These are phyloP conservation scores for Colletotrichum liaoningense DNA, from an alignment of 2,329 filamentous ascomycete species.

Conservation along the genomic window DNA sequence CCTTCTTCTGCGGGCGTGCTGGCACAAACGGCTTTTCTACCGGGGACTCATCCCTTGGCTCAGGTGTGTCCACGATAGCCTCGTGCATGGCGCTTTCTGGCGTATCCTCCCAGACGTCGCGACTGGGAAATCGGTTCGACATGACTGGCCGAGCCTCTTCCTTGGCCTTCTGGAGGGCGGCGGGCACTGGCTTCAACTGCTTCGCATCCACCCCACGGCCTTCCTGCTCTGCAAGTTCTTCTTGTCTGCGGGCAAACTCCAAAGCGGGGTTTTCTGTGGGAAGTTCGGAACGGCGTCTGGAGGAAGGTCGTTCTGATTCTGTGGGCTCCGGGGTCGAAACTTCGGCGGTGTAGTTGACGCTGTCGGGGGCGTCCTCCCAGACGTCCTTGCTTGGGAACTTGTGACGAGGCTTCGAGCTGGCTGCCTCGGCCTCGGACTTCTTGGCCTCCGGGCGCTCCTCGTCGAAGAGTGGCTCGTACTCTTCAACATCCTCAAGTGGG, in stretches of 20 bases:
- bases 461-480: constrained; percentile 95
- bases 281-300: constrained; percentile 39
- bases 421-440: constrained; percentile 50
- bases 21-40: constrained; percentile 71
- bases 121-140: constrained; percentile 85
- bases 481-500: constrained; percentile 86
- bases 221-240: constrained; percentile 72
- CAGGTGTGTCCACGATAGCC: constrained; percentile 74
- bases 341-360: constrained; percentile 81
- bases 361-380: constrained; percentile 96
- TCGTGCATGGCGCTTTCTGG: constrained; percentile 86
- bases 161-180: constrained; percentile 25
- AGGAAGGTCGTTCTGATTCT: constrained; percentile 52
- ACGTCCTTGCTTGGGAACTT: constrained; percentile 94
- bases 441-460: constrained; percentile 70
- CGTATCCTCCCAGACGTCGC: constrained; percentile 94
- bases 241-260: constrained; percentile 74
- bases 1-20: constrained; percentile 60
- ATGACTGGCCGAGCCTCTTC: constrained; percentile 62
- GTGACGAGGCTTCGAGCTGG: constrained; percentile 68
- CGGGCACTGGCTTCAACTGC: constrained; percentile 53
- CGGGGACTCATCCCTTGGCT: constrained; percentile 53
- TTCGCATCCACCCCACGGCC: constrained; percentile 57
- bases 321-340: constrained; percentile 80
- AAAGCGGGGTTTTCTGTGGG: constrained; percentile 65